These are phyloP conservation scores for Fusarium paranaense DNA, from an alignment of 2,329 filamentous ascomycete genomes.

Conservation along the genomic window DNA sequence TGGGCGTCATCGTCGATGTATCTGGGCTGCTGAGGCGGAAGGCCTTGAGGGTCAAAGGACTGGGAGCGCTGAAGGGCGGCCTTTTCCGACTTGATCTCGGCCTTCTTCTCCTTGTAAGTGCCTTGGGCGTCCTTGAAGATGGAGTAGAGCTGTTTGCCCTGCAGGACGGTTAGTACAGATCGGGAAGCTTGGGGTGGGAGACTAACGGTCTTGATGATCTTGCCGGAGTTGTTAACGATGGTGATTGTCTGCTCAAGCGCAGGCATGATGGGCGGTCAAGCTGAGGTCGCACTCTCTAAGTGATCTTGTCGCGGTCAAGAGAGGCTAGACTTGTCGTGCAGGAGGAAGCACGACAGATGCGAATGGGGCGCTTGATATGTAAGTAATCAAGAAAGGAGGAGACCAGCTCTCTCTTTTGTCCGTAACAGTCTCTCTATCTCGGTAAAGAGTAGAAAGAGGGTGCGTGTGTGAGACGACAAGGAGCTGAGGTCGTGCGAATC, in stretches of 20 bases:
- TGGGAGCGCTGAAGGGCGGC: conserved; percentile 70
- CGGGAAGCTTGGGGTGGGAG: background rate
- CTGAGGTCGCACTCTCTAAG: conserved; percentile 17
- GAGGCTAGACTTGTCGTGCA: background rate
- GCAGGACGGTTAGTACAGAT: conserved; percentile 29
- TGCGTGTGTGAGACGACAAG: background rate
- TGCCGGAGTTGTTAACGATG: conserved; percentile 90
- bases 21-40: conserved; percentile 25
- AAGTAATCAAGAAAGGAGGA: conserved; percentile 21
- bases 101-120: conserved; percentile 89
- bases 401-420: conserved; percentile 41
- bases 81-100: conserved; percentile 77
- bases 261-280: conserved; percentile 48
- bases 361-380: background rate
- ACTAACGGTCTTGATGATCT: conserved; percentile 88
- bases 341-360: background rate
- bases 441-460: conserved; percentile 15
- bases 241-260: conserved; percentile 79
- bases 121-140: conserved; percentile 93
- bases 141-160: conserved; percentile 91
- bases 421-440: conserved; percentile 13
- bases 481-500: conserved; percentile 21
- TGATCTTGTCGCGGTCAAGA: conserved; percentile 5
- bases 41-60: conserved; percentile 57
- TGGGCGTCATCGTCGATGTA: background rate